phyloP scores from a whole-genome alignment of 441 rosid species.

The Pelargonium fulgidum region DNA sequence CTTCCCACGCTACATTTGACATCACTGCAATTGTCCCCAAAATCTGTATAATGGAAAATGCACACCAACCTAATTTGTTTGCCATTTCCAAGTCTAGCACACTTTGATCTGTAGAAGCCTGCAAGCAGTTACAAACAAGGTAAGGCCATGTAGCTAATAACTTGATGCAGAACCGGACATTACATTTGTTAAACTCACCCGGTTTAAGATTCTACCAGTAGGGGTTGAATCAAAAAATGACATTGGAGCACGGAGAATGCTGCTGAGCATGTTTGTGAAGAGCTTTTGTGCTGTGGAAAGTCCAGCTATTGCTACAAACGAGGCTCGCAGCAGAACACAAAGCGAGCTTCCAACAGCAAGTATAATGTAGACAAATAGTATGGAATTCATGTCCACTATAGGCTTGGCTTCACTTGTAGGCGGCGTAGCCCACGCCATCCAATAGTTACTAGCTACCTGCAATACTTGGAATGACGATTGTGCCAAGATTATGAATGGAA shows the following conservation, averaged over 20 bases:
- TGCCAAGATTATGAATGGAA: slow-evolving; percentile 79
- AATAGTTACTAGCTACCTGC: slow-evolving; percentile 84
- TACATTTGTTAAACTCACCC: slow-evolving; percentile 42
- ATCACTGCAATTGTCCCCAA: slow-evolving; percentile 79
- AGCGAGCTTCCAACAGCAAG: slow-evolving; percentile 71
- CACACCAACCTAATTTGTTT: slow-evolving; percentile 79
- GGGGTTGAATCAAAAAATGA: slow-evolving; percentile 96
- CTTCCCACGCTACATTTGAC: slow-evolving; percentile 99
- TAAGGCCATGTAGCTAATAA: background rate
- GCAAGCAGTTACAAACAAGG: slow-evolving; percentile 21
- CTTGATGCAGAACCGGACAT: background rate
- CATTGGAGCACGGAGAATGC: slow-evolving; percentile 83
- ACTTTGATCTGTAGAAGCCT: slow-evolving; percentile 95
- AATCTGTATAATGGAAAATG: slow-evolving; percentile 74
- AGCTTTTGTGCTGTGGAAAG: slow-evolving; percentile 73
- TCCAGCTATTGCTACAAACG: slow-evolving; percentile 59
- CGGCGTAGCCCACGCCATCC: slow-evolving; percentile 98
- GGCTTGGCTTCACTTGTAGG: slow-evolving; percentile 53
- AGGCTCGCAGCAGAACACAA: slow-evolving; percentile 69
- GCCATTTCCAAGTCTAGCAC: slow-evolving; percentile 85
- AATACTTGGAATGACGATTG: slow-evolving; percentile 78
- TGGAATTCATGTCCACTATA: slow-evolving; percentile 41
- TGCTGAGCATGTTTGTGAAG: slow-evolving; percentile 74
- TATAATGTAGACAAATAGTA: slow-evolving; percentile 60
- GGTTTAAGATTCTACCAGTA: slow-evolving; percentile 86